Evolutionary conservation across 441 rosid genomes (phyloP).

Genomic region (Pelargonium hybrid): DNA sequence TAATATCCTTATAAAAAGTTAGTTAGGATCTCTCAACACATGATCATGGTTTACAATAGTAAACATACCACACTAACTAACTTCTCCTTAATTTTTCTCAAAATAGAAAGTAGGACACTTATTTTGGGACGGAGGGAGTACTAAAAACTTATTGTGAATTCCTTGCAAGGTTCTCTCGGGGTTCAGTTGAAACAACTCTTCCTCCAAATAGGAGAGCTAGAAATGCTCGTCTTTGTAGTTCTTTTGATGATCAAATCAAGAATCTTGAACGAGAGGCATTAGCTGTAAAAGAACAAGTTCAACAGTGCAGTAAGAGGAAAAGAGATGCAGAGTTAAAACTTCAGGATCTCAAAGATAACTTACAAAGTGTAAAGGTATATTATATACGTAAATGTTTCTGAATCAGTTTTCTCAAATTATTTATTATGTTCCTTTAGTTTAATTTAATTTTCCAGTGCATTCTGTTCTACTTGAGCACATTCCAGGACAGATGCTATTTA

Average conservation of each 20-base stretch:
- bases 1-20: no score
- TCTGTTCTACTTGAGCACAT: neutral
- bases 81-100: no score
- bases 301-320: conserved; percentile 47
- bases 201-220: conserved; percentile 44
- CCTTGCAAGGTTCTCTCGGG: conserved; percentile 70
- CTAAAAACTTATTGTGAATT: conserved; percentile 7
- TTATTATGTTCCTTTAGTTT: neutral
- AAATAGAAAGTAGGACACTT: no score
- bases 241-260: conserved; percentile 70
- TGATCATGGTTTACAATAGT: no score
- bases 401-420: neutral
- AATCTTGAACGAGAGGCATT: conserved; percentile 43
- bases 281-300: conserved; percentile 32
- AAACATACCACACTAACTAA: no score
- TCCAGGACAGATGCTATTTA: neutral
- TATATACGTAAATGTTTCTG: neutral
- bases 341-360: conserved; percentile 34
- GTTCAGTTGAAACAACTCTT: conserved; percentile 79
- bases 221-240: conserved; percentile 68
- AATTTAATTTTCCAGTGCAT: conserved; percentile 3
- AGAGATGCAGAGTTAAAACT: conserved; percentile 40
- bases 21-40: no score
- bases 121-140: no score
- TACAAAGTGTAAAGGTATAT: conserved; percentile 46